These are phyloP conservation scores for Meira nashicola DNA, from an alignment of 1,284 basidiomycete species.

Conservation along the genomic window DNA sequence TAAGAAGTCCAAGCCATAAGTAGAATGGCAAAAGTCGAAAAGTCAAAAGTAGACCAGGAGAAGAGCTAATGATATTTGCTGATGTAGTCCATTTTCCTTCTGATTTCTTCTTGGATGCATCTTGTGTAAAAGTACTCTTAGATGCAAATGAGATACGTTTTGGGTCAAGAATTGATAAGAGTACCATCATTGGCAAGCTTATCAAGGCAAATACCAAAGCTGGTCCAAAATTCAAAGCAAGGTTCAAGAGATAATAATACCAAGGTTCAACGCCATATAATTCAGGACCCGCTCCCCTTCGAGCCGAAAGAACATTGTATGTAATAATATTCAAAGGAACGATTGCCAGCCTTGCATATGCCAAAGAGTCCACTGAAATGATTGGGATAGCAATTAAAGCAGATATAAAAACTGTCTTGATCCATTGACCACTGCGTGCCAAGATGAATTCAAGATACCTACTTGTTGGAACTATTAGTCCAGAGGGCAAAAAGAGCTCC, in stretches of 20 bases:
- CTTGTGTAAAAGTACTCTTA: background rate
- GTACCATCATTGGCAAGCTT: conserved; percentile 63
- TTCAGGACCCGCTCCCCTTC: conserved; percentile 69
- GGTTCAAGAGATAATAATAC: conserved; percentile 55
- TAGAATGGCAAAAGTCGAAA: conserved; percentile 79
- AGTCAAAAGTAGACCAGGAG: conserved; percentile 59
- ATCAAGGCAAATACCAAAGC: conserved; percentile 67
- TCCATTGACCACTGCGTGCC: background rate
- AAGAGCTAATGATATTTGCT: conserved; percentile 4
- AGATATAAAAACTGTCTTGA: conserved; percentile 57
- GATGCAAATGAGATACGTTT: conserved; percentile 62
- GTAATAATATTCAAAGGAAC: conserved; percentile 88
- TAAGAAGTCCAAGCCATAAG: conserved; percentile 77
- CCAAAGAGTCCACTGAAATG: conserved; percentile 65
- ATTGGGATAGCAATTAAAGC: conserved; percentile 66
- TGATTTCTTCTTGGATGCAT: conserved; percentile 9
- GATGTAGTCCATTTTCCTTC: background rate
- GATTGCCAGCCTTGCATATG: conserved; percentile 73
- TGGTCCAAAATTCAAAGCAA: conserved; percentile 84
- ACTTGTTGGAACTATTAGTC: conserved; percentile 35
- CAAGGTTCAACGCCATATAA: conserved; percentile 89
- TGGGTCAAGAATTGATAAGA: conserved; percentile 72
- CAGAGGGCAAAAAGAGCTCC: conserved; percentile 74
- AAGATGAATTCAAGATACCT: conserved; percentile 54
- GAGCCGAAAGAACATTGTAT: conserved; percentile 77